Evolutionary conservation across 2,329 filamentous ascomycete species (phyloP).

Genomic region (Fusarium oligoseptatum): DNA sequence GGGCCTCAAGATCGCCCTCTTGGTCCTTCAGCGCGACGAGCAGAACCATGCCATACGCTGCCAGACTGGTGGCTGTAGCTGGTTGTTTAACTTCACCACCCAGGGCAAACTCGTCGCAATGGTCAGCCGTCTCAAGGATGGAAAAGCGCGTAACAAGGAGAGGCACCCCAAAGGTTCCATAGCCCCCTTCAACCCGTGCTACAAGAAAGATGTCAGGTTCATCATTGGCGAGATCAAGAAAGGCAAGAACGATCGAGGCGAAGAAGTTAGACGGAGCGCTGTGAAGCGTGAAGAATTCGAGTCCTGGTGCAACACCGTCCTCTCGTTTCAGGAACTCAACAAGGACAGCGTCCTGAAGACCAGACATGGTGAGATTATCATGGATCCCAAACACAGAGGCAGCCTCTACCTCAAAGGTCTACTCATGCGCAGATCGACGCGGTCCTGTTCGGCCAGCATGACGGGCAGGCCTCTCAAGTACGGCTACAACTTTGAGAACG

Average conservation of each 20-base stretch:
- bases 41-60: slow-evolving; percentile 48
- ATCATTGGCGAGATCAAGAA: not conserved
- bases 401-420: slow-evolving; percentile 26
- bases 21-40: slow-evolving; percentile 45
- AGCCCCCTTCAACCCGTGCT: slow-evolving; percentile 3
- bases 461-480: slow-evolving; percentile 21
- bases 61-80: slow-evolving; percentile 43
- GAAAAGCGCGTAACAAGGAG: not conserved
- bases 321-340: slow-evolving; percentile 16
- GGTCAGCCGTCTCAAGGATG: slow-evolving; percentile 20
- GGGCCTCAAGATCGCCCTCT: slow-evolving; percentile 49
- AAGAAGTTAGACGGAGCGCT: not conserved
- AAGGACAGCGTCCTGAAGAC: slow-evolving; percentile 2
- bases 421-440: slow-evolving; percentile 1
- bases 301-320: slow-evolving; percentile 12
- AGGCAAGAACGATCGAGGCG: not conserved
- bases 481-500: slow-evolving; percentile 25
- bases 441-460: slow-evolving; percentile 2
- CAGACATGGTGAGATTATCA: slow-evolving; percentile 12
- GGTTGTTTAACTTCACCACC: slow-evolving; percentile 50
- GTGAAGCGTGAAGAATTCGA: slow-evolving; percentile 13
- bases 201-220: slow-evolving; percentile 18
- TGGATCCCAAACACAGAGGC: not conserved
- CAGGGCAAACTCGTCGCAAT: slow-evolving; percentile 35
- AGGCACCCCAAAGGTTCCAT: no score